Evolutionary conservation across 169 alveolate genomes (phyloP), one percentile per base, ranked within the genome.

Genomic region (Miamiensis avidus): DNA sequence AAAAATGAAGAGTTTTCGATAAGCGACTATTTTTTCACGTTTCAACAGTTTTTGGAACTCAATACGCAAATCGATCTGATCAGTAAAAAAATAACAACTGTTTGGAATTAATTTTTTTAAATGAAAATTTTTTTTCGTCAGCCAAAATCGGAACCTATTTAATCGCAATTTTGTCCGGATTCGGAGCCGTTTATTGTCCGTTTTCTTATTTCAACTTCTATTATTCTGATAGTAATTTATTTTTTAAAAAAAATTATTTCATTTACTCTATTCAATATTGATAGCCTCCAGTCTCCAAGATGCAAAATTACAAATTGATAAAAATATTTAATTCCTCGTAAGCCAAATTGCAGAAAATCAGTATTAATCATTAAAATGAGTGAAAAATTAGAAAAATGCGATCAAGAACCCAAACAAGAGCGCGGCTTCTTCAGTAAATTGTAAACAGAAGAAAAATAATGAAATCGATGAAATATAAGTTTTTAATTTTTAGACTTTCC

Each of bases 121-220:
- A 30, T 33, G 34, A 0, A 79, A 79, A 79, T 25, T 79, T n/a
- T 77, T 64, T 77, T 77, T 77, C 31, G 11, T 29, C 33, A 79
- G 84, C 90, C 6, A 75, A 77, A 25, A 34, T 81, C 29, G 90
- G 90, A 31, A 86, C 90, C 31, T 74, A 64, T 20, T 31, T 86
- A 74, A 86, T 86, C 31, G 90, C 87, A 34, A 81, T 86, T 49
- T 32, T 86, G 0, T 86, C 90, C 27, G 90, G 90, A 29, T 76
- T 86, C 28, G 90, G 90, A 30, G 83, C 82, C 31, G 90, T 86
- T 0, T 49, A 86, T 74, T 79, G 90, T 74, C 90, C 90, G 65
- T 86, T 34, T 74, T 78, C 78, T 34, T 75, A 86, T 65, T 86
- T 86, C 28, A 65, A 86, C 31, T 75, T 86, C 65, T 65, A 79